Evolutionary conservation across 129 eudicot genomes (phyloP), one percentile per base, ranked within the genome.

Genomic region (Pulicaria dysenterica): DNA sequence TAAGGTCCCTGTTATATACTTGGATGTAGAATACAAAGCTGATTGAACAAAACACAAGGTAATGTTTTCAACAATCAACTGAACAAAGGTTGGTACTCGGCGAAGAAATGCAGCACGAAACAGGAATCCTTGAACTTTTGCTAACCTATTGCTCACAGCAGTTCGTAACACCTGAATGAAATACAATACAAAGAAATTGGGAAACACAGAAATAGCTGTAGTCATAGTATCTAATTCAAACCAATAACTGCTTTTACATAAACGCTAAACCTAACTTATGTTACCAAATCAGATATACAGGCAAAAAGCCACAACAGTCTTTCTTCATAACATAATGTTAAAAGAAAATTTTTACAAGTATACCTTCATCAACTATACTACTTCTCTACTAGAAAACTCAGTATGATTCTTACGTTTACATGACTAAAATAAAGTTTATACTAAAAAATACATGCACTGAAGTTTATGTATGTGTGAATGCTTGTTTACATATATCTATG

Each of bases 81-180:
- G 96, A 58, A 95, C 80, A 82, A 95, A 95, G 14, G 78, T 64
- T 0, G 99, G 99, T 41, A 95, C 99, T 11, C 99, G 99, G 34
- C 99, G 89, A 67, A 95, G 99, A 83, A 95, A 95, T 71, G 99
- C 99, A 67, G 97, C 84, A 58, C 99, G 99, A 73, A 95, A 95
- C 44, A 95, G 85, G 79, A 90, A 91, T 62, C 99, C 99, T 78
- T 95, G 99, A 56, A 95, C 99, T 88, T 86, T 95, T 45, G 99
- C 99, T 80, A 95, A 83, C 80, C 99, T 86, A 74, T 95, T 95
- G 96, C 99, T 95, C 58, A 91, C 89, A 74, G 96, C 96, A 77
- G 97, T 95, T 68, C 99, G 85, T 74, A 87, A 71, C 41, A 95
- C 95, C 99, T 95, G 95, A 79, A 83, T 77, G 74, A 79, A 39